Evolutionary conservation across 805 yeast species (phyloP).

Genomic region (Candida fluviatilis): DNA sequence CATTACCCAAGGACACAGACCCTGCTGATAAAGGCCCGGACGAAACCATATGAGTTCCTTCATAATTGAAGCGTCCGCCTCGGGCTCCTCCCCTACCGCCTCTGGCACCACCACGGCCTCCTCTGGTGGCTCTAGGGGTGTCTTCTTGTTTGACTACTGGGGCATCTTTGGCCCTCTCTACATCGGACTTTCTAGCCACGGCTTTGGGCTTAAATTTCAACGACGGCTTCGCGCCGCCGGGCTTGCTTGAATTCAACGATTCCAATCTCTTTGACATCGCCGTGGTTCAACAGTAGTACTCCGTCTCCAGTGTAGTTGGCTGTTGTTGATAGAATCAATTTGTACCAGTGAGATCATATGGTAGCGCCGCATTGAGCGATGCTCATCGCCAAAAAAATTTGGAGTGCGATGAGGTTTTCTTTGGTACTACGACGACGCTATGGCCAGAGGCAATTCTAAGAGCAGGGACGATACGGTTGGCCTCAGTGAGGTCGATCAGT

Average conservation of each 20-base stretch:
- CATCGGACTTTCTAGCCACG: constrained; percentile 79
- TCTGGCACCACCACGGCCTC: constrained; percentile 17
- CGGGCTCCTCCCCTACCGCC: constrained; percentile 30
- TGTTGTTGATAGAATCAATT: neutral
- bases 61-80: constrained; percentile 34
- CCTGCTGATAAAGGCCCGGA: constrained; percentile 75
- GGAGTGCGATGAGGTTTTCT: constrained; percentile 9
- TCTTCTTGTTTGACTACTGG: constrained; percentile 45
- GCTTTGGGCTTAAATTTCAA: constrained; percentile 82
- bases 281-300: too few species aligned
- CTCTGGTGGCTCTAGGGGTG: constrained; percentile 19
- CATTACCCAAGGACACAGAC: constrained; percentile 42
- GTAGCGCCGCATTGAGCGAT: neutral
- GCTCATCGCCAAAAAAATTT: constrained; percentile 6
- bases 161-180: constrained; percentile 77
- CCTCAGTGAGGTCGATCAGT: constrained; percentile 64
- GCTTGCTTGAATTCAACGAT: constrained; percentile 33
- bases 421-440: constrained; percentile 6
- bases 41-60: constrained; percentile 60
- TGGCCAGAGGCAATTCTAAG: constrained; percentile 17
- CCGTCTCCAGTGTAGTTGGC: neutral
- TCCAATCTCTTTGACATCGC: constrained; percentile 40
- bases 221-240: constrained; percentile 40
- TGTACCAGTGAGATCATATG: too few species aligned
- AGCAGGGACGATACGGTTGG: constrained; percentile 31